These are phyloP conservation scores for Penicillium sp. DNA, from an alignment of 2,329 filamentous ascomycete genomes.

Conservation along the genomic window DNA sequence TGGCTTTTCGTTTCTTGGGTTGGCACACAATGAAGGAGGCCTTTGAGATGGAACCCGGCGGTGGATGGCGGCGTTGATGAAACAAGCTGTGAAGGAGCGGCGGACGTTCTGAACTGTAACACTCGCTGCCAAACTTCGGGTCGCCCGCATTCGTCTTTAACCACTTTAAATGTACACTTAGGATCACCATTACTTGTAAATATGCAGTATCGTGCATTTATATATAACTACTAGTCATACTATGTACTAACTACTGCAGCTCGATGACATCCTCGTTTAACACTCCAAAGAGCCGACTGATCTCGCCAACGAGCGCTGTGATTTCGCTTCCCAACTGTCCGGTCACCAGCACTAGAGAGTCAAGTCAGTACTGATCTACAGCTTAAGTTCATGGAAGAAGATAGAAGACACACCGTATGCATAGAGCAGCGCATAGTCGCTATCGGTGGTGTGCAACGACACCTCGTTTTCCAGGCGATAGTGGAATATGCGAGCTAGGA, in stretches of 20 bases:
- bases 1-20: neutral
- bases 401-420: constrained; percentile 65
- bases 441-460: constrained; percentile 44
- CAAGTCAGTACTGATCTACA: constrained; percentile 9
- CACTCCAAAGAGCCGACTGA: constrained; percentile 59
- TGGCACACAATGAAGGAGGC: neutral
- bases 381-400: neutral
- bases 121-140: constrained; percentile 15
- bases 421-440: constrained; percentile 87
- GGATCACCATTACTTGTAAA: too few species aligned
- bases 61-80: constrained; percentile 17
- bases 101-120: too few species aligned
- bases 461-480: constrained; percentile 68
- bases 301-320: constrained; percentile 49
- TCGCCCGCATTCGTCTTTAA: constrained; percentile 15
- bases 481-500: constrained; percentile 82
- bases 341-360: constrained; percentile 54
- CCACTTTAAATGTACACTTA: too few species aligned
- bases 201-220: neutral
- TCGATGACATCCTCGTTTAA: constrained; percentile 59
- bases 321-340: constrained; percentile 57
- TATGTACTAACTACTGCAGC: constrained; percentile 39
- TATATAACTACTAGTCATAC: neutral
- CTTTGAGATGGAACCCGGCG: constrained; percentile 22
- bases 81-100: too few species aligned